Evolutionary conservation across 2,329 filamentous ascomycete species (phyloP).

Genomic region (Monosporascus sp.): DNA sequence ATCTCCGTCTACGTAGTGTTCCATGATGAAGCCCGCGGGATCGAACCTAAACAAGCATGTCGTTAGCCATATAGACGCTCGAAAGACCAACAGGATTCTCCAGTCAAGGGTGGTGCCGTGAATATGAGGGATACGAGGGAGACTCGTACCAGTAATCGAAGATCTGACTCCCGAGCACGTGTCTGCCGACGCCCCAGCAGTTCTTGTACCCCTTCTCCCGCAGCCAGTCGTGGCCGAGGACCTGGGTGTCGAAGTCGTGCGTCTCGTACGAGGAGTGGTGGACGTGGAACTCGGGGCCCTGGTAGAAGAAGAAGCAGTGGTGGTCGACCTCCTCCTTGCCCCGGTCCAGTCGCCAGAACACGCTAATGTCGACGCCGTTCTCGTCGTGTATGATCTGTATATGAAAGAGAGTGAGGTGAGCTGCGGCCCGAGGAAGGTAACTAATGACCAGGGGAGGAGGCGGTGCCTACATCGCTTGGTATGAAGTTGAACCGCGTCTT

Average conservation of each 20-base stretch:
- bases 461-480: conserved; percentile 38
- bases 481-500: conserved; percentile 44
- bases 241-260: conserved; percentile 65
- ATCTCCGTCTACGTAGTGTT: conserved; percentile 69
- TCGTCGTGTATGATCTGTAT: conserved; percentile 33
- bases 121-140: conserved; percentile 11
- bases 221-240: conserved; percentile 65
- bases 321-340: conserved; percentile 42
- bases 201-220: conserved; percentile 54
- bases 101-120: not conserved
- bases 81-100: not conserved
- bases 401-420: not conserved
- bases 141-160: conserved; percentile 65
- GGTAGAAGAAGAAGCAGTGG: conserved; percentile 46
- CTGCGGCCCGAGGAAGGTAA: not conserved
- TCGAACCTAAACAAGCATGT: conserved; percentile 47
- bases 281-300: conserved; percentile 45
- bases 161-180: conserved; percentile 65
- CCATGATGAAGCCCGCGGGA: conserved; percentile 56
- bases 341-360: conserved; percentile 40
- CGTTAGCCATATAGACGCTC: not conserved
- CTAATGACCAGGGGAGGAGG: not conserved
- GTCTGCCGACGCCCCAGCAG: conserved; percentile 67
- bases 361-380: conserved; percentile 31
- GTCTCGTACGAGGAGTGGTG: conserved; percentile 68